These are phyloP conservation scores for Pneumocystis sp. DNA, from an alignment of 1,139 yeast genomes.

Conservation along the genomic window DNA sequence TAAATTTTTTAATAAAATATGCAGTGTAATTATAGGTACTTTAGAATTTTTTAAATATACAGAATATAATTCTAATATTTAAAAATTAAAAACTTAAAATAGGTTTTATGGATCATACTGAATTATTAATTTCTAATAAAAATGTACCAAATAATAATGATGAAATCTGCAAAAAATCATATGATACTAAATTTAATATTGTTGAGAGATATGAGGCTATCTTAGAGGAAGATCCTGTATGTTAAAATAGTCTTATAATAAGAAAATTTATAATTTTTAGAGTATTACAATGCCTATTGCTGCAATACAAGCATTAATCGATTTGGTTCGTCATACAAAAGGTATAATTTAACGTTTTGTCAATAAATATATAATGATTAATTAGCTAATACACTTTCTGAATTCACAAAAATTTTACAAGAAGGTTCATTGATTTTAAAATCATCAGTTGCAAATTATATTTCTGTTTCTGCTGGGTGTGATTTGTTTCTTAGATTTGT, in stretches of 20 bases:
- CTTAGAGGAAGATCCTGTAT: conserved; percentile 10
- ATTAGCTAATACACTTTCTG: conserved; percentile 70
- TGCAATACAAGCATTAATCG: conserved; percentile 86
- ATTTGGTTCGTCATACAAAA: conserved; percentile 62
- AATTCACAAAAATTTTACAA: conserved; percentile 65
- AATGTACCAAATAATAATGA: neutral
- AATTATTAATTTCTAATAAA: neutral
- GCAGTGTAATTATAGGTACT: neutral
- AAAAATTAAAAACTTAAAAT: neutral
- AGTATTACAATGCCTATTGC: conserved; percentile 99
- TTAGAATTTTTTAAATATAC: neutral
- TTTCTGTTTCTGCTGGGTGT: conserved; percentile 92
- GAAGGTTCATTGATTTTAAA: conserved; percentile 63
- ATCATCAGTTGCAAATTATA: conserved; percentile 70
- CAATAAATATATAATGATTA: neutral
- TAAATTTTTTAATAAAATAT: neutral
- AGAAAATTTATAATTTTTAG: neutral
- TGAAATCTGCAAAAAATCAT: neutral
- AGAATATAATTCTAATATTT: too few relatives aligned
- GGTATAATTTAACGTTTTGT: conserved; percentile 24
- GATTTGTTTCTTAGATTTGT: conserved; percentile 92
- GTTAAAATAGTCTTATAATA: neutral
- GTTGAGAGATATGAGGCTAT: conserved; percentile 9
- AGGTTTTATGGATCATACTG: neutral
- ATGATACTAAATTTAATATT: conserved; percentile 8